These are phyloP conservation scores for Blastomyces gilchristii DNA, from an alignment of 2,329 filamentous ascomycete species.

Conservation along the genomic window DNA sequence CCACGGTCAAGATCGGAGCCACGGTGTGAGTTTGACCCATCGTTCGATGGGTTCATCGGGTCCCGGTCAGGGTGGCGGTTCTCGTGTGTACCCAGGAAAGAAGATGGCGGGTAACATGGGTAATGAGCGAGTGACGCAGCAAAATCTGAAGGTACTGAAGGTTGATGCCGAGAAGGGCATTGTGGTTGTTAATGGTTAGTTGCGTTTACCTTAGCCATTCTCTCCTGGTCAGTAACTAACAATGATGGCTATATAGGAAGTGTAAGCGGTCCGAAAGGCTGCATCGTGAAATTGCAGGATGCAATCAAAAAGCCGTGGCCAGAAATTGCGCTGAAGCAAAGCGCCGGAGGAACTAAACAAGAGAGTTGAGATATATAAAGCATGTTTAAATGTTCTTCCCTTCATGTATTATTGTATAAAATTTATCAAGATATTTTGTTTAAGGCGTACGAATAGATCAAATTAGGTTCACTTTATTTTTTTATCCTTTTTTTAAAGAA, in stretches of 20 bases:
- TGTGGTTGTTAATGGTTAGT: slow-evolving; percentile 70
- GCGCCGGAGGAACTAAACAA: background rate
- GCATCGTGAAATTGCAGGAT: slow-evolving; percentile 76
- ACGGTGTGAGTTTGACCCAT: slow-evolving; percentile 94
- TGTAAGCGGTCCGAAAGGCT: slow-evolving; percentile 79
- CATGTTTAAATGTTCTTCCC: slow-evolving; percentile 10
- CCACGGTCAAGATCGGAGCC: slow-evolving; percentile 74
- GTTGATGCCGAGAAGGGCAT: slow-evolving; percentile 80
- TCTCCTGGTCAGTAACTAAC: slow-evolving; percentile 1
- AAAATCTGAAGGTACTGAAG: slow-evolving; percentile 82
- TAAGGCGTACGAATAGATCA: slow-evolving; percentile 1
- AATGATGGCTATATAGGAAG: slow-evolving; percentile 38
- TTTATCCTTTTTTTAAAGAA: background rate
- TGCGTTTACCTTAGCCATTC: slow-evolving; percentile 5
- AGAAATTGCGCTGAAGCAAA: slow-evolving; percentile 42
- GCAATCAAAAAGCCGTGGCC: slow-evolving; percentile 79
- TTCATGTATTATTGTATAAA: slow-evolving; percentile 33
- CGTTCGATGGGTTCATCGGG: slow-evolving; percentile 83
- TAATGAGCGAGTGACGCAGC: slow-evolving; percentile 72
- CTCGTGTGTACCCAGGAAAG: slow-evolving; percentile 87
- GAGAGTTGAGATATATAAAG: background rate
- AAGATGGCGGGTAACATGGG: slow-evolving; percentile 98
- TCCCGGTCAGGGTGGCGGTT: slow-evolving; percentile 83
- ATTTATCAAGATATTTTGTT: slow-evolving; percentile 19
- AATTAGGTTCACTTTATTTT: background rate